A percentile compares a stretch with the other conserved stretches of the same genome.
Conservation (phyloP, 192 early-diverging fungal genomes). For the Mortierella alpina region DNA sequence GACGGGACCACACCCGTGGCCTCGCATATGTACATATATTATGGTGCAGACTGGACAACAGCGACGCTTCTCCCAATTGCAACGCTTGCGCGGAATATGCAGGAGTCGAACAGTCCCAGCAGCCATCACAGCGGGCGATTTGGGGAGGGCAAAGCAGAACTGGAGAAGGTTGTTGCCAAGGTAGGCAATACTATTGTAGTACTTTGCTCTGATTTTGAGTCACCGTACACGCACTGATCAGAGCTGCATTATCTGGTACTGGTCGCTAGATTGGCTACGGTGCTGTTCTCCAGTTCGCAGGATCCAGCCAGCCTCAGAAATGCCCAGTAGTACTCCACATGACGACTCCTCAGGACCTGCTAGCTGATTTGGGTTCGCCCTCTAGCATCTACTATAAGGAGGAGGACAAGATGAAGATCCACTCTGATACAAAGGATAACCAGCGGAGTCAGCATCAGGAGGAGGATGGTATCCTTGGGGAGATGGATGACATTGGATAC, state of each 20-base stretch:
- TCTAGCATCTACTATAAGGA: constrained; percentile 71
- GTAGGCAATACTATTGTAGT: constrained; percentile 27
- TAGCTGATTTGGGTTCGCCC: constrained; percentile 77
- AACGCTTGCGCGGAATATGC: constrained; percentile 34
- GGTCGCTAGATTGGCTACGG: constrained; percentile 54
- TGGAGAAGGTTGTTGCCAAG: constrained; percentile 62
- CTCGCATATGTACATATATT: constrained; percentile 68
- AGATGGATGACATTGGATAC: constrained; percentile 53
- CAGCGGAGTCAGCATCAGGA: constrained; percentile 16
- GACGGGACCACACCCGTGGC: constrained; percentile 80
- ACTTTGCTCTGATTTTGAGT: not conserved
- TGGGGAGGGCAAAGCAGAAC: constrained; percentile 54
- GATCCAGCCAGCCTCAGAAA: constrained; percentile 30
- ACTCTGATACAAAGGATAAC: constrained; percentile 55
- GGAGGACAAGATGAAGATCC: constrained; percentile 80
- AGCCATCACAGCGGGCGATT: constrained; percentile 37
- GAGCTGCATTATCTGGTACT: not conserved
- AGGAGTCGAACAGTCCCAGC: constrained; percentile 41
- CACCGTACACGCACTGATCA: not conserved
- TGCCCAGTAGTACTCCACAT: constrained; percentile 58
- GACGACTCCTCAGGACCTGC: constrained; percentile 75
- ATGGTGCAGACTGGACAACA: constrained; percentile 64
- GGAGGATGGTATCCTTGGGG: constrained; percentile 40
- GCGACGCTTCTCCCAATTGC: constrained; percentile 54
- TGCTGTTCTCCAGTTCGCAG: constrained; percentile 53